A percentile compares a stretch with the other conserved stretches of the same genome.
These are phyloP conservation scores for Ustilago cynodontis DNA, from an alignment of 1,284 basidiomycete species.

Conservation along the genomic window DNA sequence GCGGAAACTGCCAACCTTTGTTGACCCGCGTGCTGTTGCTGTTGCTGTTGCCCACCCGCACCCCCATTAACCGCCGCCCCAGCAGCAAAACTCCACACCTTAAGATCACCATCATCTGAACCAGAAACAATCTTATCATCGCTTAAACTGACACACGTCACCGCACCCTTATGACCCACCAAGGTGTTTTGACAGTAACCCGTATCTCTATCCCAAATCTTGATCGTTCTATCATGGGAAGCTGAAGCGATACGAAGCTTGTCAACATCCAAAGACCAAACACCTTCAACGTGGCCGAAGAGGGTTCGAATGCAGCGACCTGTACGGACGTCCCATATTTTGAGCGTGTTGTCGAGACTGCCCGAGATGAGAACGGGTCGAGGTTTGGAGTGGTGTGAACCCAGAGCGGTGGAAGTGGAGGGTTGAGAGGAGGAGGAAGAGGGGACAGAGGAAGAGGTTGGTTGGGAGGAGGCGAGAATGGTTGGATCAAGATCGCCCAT, in stretches of 20 bases:
- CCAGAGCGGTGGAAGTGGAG: neutral
- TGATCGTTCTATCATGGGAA: constrained; percentile 89
- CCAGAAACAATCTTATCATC: constrained; percentile 97
- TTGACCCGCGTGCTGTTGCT: neutral
- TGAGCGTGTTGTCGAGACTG: constrained; percentile 94
- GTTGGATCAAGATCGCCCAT: constrained; percentile 63
- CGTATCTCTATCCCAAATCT: constrained; percentile 91
- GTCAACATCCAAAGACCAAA: constrained; percentile 94
- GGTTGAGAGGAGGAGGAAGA: neutral
- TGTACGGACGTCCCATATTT: constrained; percentile 93
- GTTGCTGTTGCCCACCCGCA: neutral
- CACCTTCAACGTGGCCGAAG: constrained; percentile 93
- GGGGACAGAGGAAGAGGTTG: neutral
- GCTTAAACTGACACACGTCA: constrained; percentile 88
- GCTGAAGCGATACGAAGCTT: constrained; percentile 90
- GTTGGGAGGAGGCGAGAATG: constrained; percentile 4
- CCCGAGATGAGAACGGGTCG: constrained; percentile 84
- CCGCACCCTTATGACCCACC: constrained; percentile 92
- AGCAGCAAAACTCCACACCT: constrained; percentile 65
- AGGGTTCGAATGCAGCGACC: constrained; percentile 84
- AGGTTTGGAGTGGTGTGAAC: constrained; percentile 12
- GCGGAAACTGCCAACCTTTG: too few species aligned
- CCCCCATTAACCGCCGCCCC: neutral
- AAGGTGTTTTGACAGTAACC: constrained; percentile 89
- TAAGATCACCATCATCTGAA: constrained; percentile 85